Percentiles rank a stretch among this genome's conserved stretches.
Conservation (phyloP, 148 eudicot genomes). For the Dysphania ambrosioides region DNA sequence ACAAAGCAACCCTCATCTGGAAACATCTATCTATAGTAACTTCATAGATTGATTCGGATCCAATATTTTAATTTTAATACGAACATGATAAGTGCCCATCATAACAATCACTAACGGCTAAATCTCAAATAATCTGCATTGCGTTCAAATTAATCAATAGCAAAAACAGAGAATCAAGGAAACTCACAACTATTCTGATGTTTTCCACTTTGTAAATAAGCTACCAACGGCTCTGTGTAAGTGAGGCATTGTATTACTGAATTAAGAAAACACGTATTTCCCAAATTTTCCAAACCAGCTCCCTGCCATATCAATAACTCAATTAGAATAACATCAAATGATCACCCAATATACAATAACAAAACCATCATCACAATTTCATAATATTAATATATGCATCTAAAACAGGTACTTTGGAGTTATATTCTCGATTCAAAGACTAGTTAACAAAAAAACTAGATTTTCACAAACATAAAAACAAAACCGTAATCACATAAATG, state of each 20-base stretch:
- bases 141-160: neutral
- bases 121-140: neutral
- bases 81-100: neutral
- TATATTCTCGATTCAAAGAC: too few relatives aligned
- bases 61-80: neutral
- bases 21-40: too few relatives aligned
- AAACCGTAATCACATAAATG: too few relatives aligned
- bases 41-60: neutral
- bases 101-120: neutral
- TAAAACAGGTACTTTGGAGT: too few relatives aligned
- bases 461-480: too few relatives aligned
- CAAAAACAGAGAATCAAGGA: neutral
- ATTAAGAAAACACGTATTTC: conserved; percentile 90
- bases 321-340: neutral
- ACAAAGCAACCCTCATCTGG: too few relatives aligned
- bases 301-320: conserved; percentile 48
- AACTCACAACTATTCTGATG: conserved; percentile 82
- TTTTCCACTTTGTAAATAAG: conserved; percentile 86
- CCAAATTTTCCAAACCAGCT: conserved; percentile 86
- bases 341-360: neutral
- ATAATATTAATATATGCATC: too few relatives aligned
- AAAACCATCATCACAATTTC: neutral
- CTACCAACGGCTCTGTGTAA: conserved; percentile 88
- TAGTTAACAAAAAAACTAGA: too few relatives aligned
- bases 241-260: conserved; percentile 90